phyloP scores from a whole-genome alignment of 805 yeast species.

The Metschnikowia santaceciliae region DNA sequence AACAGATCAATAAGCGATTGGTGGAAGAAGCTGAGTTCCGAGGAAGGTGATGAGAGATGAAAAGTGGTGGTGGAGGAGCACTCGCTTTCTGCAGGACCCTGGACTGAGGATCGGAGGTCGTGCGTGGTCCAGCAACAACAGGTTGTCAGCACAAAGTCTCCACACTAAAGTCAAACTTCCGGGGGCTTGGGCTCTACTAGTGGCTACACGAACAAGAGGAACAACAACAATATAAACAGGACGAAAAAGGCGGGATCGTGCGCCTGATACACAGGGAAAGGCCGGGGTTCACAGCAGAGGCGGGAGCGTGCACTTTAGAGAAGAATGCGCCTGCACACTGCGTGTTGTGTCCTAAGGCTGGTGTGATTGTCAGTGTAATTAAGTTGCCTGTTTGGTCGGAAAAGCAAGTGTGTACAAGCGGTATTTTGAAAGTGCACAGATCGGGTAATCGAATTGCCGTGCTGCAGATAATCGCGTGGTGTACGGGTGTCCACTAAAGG shows the following conservation, averaged over 20 bases:
- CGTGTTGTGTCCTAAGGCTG: not conserved
- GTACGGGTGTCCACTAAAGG: not conserved
- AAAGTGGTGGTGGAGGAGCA: not conserved
- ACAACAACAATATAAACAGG: too few relatives aligned
- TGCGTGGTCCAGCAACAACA: not conserved
- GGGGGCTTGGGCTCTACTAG: not conserved
- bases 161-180: not conserved
- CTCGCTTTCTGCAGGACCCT: not conserved
- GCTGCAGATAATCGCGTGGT: not conserved
- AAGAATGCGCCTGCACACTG: conserved; percentile 1
- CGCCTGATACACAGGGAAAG: not conserved
- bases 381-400: conserved; percentile 2
- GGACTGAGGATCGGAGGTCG: not conserved
- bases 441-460: not conserved
- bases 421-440: conserved; percentile 1
- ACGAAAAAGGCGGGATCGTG: not conserved
- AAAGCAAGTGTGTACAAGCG: conserved; percentile 4
- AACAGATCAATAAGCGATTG: not conserved
- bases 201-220: not conserved
- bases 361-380: conserved; percentile 1
- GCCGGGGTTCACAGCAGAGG: not conserved
- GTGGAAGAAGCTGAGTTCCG: not conserved
- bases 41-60: not conserved
- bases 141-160: too few relatives aligned
- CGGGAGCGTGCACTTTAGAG: not conserved